These are phyloP conservation scores for Trypanosoma scelopori DNA, from an alignment of 208 protist species.

Conservation along the genomic window DNA sequence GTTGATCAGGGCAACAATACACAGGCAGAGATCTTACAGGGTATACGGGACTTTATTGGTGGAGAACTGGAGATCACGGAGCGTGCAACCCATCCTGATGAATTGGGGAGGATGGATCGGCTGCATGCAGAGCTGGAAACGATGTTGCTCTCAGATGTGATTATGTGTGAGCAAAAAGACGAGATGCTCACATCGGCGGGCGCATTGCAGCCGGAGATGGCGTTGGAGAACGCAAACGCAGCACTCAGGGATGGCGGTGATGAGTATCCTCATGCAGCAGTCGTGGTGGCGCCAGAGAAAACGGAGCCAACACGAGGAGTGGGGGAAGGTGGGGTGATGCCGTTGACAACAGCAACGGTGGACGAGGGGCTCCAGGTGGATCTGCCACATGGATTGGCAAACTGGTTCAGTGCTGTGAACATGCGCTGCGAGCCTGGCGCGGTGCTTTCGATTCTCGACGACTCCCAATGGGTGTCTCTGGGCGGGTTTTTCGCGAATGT, in stretches of 20 bases:
- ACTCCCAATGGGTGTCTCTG: slow-evolving; percentile 75
- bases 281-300: too few relatives aligned
- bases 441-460: slow-evolving; percentile 56
- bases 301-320: too few relatives aligned
- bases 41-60: slow-evolving; percentile 63
- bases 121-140: not conserved
- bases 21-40: slow-evolving; percentile 68
- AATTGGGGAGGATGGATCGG: not conserved
- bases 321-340: not conserved
- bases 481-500: slow-evolving; percentile 76
- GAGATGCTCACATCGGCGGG: not conserved
- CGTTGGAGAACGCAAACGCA: too few relatives aligned
- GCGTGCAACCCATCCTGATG: slow-evolving; percentile 9
- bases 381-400: slow-evolving; percentile 23
- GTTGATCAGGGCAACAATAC: slow-evolving; percentile 90
- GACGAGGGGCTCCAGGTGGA: not conserved
- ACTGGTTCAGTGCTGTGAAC: slow-evolving; percentile 48
- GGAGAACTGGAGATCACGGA: slow-evolving; percentile 36
- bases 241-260: too few relatives aligned
- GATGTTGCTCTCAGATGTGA: not conserved
- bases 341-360: not conserved
- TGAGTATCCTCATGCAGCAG: too few relatives aligned
- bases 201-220: not conserved
- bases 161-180: not conserved
- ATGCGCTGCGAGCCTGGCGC: slow-evolving; percentile 67